Evolutionary conservation across 2,329 filamentous ascomycete species (phyloP), one percentile per base, ranked within the genome.

Genomic region (Cladorrhinum sp.): DNA sequence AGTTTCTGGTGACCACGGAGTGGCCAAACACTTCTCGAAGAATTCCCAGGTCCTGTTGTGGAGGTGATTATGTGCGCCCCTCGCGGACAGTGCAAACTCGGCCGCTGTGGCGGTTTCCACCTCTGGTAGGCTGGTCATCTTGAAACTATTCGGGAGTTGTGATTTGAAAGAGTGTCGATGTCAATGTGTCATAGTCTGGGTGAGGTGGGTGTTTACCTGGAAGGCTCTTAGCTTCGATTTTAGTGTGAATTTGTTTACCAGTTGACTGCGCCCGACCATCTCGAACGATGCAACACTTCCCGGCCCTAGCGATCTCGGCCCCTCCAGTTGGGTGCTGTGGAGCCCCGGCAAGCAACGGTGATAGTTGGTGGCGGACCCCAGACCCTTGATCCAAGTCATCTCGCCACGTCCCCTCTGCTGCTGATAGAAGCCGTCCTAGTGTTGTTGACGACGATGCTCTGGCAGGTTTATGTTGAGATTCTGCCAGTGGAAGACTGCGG

Each of bases 1-100:
- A 46, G 62, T 65, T 5, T 63, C 60, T 9, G 64, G 55, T n/a
- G 61, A 57, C 64, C 68, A 69, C 6, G 63, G 63, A 6, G 67
- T 65, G 3, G 54, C 60, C 16, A 68, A 54, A 9, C 62, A 55
- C 49, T 68, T 66, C 53, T 69, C 68, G 18, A 67, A 60, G 3
- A 52, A 51, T 2, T 61, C 67, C 67, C 67, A 69, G 16, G 61
- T 58, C 9, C 65, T 54, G 21, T 52, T 53, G 18, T 65, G 57
- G 16, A 64, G 30, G 28, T 56, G 62, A 24, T 66, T 68, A 46
- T 65, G 48, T 8, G 54, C 54, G 5, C 39, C 54, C 42, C 54
- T 48, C 6, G 14, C 23, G 1, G 54, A 57, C 3, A 57, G 39
- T 12, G 23, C 39, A 21, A 49, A 57, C 39, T 57, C 42, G 42